Evolutionary conservation across 2,329 filamentous ascomycete species (phyloP).

Genomic region (Aspergillus novofumigatus): DNA sequence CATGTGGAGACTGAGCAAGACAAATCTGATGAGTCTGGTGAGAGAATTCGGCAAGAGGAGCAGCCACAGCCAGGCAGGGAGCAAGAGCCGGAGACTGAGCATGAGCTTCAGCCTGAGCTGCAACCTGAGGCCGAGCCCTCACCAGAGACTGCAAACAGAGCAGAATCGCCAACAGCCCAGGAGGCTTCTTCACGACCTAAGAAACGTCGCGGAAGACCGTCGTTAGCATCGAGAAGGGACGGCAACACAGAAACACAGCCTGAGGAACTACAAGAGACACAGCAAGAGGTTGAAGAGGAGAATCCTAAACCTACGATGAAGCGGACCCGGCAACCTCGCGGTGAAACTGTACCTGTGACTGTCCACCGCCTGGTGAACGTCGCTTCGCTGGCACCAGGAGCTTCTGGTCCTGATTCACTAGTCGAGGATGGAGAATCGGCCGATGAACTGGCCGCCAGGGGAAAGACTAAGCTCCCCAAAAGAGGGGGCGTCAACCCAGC

Average conservation of each 20-base stretch:
- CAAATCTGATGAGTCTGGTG: neutral
- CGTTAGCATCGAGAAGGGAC: constrained; percentile 7
- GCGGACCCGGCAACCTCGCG: constrained; percentile 27
- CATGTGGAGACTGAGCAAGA: constrained; percentile 2
- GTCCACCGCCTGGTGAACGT: constrained; percentile 39
- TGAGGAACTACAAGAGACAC: constrained; percentile 7
- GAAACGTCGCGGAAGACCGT: constrained; percentile 10
- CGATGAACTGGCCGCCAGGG: constrained; percentile 29
- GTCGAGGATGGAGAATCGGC: constrained; percentile 25
- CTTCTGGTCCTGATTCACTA: constrained; percentile 17
- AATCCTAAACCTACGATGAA: constrained; percentile 14
- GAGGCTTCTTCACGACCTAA: constrained; percentile 7
- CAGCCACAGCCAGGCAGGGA: neutral
- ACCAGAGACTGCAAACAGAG: neutral
- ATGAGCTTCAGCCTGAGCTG: constrained; percentile 7
- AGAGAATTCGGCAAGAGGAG: neutral
- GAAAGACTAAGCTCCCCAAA: constrained; percentile 36
- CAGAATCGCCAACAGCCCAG: neutral
- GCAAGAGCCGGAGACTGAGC: constrained; percentile 6
- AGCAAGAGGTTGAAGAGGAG: constrained; percentile 8
- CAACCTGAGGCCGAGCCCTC: constrained; percentile 8
- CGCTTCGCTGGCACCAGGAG: constrained; percentile 23
- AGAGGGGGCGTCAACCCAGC: constrained; percentile 47
- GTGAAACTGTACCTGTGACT: constrained; percentile 38
- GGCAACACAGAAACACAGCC: constrained; percentile 2